Percentiles rank a stretch among this genome's conserved stretches.
Conservation (phyloP, 2,329 filamentous ascomycete genomes). For the Fusarium sp. region DNA sequence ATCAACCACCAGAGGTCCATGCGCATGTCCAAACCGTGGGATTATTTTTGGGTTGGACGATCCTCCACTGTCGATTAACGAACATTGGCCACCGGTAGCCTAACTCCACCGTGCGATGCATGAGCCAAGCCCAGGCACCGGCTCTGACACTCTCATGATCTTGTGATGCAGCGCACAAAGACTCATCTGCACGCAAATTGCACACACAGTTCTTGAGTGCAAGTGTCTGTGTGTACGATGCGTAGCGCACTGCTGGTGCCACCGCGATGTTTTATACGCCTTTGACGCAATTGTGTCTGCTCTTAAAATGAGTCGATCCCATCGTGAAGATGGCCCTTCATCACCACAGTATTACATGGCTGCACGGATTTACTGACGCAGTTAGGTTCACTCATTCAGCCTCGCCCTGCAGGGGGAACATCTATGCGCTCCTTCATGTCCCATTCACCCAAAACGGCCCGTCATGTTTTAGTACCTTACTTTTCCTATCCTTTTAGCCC, state of each 20-base stretch:
- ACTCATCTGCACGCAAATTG: constrained; percentile 36
- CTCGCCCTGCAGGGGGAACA: constrained; percentile 20
- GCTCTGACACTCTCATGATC: constrained; percentile 21
- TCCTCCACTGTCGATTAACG: constrained; percentile 47
- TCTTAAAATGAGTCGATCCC: constrained; percentile 13
- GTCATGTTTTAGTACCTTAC: constrained; percentile 36
- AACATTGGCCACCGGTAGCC: constrained; percentile 17
- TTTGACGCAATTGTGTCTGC: constrained; percentile 23
- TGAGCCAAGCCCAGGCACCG: constrained; percentile 18
- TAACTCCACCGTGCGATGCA: constrained; percentile 11
- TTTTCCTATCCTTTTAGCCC: constrained; percentile 41
- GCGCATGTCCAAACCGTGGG: constrained; percentile 23
- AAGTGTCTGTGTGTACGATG: constrained; percentile 28
- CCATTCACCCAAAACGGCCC: constrained; percentile 28
- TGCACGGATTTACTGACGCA: constrained; percentile 4
- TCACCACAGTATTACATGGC: constrained; percentile 1
- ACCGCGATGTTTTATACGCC: constrained; percentile 22
- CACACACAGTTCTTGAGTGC: constrained; percentile 3
- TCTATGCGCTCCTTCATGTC: constrained; percentile 34
- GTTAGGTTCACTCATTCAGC: constrained; percentile 9
- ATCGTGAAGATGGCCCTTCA: constrained; percentile 5
- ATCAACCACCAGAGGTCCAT: constrained; percentile 8
- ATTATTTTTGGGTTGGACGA: constrained; percentile 33
- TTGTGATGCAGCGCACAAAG: constrained; percentile 32
- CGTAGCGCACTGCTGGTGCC: constrained; percentile 14